Base-by-base conservation (phyloP, 768 basidiomycete genomes). In the Lactarius pseudohatsudake region DNA sequence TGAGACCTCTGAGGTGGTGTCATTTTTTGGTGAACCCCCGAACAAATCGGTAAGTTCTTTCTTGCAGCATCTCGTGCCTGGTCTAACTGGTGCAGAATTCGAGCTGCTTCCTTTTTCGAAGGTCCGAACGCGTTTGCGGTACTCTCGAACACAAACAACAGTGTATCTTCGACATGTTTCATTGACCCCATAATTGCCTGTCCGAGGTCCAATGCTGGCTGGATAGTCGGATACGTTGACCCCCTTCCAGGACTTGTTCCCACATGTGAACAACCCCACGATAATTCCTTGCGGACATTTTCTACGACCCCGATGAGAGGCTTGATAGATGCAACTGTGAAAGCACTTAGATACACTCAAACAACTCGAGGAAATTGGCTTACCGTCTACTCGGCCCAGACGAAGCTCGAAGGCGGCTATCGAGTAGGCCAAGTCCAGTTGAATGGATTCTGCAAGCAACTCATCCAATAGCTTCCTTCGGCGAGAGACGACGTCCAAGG, bases 351-450 rank as follows among this genome's bases (percentile, higher is more conserved):
- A 61, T 38, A 61, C 18, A 26, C 18, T 62, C 20, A 5, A 55
- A n/a, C 18, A 32, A 18, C 18, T 43, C 5, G 36, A 22, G 20
- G 6, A 59, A 16, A 61, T 18, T 41, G 22, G 61, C 76, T 66
- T 68, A 83, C 82, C 76, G 57, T 77, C 77, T 40, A 83, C 71
- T 26, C 81, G 77, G 28, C 81, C 81, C 8, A 82, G 66, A 7
- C 81, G 77, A 36, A 82, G 72, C 60, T 84, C 82, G 59, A 84
- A 82, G 3, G 77, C 75, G 13, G 82, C 81, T 65, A 80, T 80
- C 3, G 78, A 78, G 67, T 82, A 82, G 26, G 75, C 72, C 47
- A 76, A 70, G 64, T 81, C 79, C 43, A 84, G 72, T 32, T 75
- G 74, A 40, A 80, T 73, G 18, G 80, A 80, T 28, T 72, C 74